A percentile compares a stretch with the other conserved stretches of the same genome.
phyloP scores from a whole-genome alignment of 805 yeast species.

The Saturnispora serradocipensis region DNA sequence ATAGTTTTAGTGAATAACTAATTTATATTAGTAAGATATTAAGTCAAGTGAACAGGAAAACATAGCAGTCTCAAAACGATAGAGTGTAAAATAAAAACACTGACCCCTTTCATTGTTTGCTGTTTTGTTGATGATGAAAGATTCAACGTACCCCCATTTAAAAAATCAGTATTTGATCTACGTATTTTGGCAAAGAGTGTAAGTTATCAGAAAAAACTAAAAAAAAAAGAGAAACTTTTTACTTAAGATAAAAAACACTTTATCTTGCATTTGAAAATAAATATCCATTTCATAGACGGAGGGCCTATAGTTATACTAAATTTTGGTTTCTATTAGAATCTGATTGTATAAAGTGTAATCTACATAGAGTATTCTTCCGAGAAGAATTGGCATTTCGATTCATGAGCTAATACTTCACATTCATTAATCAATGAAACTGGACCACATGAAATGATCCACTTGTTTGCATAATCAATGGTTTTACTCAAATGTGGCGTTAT shows the following conservation, averaged over 20 bases:
- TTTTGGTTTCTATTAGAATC: too few species aligned
- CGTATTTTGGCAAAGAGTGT: neutral
- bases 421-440: slow-evolving; percentile 37
- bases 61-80: neutral
- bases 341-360: neutral
- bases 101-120: neutral
- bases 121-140: neutral
- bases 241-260: neutral
- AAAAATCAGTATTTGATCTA: neutral
- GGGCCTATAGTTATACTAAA: too few species aligned
- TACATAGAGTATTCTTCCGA: slow-evolving; percentile 37
- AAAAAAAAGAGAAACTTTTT: neutral
- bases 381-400: slow-evolving; percentile 30
- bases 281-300: too few species aligned
- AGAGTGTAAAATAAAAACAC: neutral
- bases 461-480: slow-evolving; percentile 29
- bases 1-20: slow-evolving; percentile 31
- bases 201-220: neutral
- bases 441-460: slow-evolving; percentile 55
- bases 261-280: too few species aligned
- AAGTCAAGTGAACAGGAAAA: neutral
- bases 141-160: neutral
- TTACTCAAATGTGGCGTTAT: slow-evolving; percentile 24
- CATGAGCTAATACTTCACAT: slow-evolving; percentile 31
- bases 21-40: neutral